These are phyloP conservation scores for Penicillium sp. DNA, from an alignment of 2,329 filamentous ascomycete species.

Conservation along the genomic window DNA sequence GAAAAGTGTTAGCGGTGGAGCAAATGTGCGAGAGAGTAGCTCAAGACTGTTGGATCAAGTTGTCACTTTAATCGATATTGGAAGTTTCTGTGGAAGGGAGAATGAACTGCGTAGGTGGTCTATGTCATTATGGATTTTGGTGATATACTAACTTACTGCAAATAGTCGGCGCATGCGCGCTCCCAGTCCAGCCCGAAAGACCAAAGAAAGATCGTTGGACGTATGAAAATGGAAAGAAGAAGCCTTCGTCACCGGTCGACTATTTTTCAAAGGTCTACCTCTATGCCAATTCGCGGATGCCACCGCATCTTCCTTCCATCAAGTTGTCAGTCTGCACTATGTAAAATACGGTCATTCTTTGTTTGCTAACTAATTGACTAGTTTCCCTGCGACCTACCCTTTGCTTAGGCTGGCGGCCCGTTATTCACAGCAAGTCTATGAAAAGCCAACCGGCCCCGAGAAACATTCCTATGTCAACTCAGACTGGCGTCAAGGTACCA, in stretches of 20 bases:
- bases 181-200: constrained; percentile 12
- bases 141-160: not conserved
- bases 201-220: constrained; percentile 4
- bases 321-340: constrained; percentile 58
- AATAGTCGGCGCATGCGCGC: constrained; percentile 18
- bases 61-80: constrained; percentile 73
- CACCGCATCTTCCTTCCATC: constrained; percentile 68
- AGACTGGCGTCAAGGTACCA: constrained; percentile 74
- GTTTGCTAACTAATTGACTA: constrained; percentile 32
- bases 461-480: constrained; percentile 71
- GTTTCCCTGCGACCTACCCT: constrained; percentile 75
- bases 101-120: constrained; percentile 32
- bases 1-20: constrained; percentile 39
- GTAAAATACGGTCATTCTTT: not conserved
- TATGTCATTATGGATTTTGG: no score
- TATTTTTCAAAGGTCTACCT: constrained; percentile 77
- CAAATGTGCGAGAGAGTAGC: constrained; percentile 59
- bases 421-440: constrained; percentile 77
- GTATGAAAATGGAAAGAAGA: constrained; percentile 9
- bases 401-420: constrained; percentile 78
- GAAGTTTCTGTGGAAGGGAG: constrained; percentile 56
- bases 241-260: constrained; percentile 39
- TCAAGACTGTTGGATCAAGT: constrained; percentile 67
- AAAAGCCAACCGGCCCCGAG: constrained; percentile 65
- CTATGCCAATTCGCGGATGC: constrained; percentile 77